A percentile compares a stretch with the other conserved stretches of the same genome.
Conservation (phyloP, 371 early-diverging fungal species). For the Mortierella sp. region DNA sequence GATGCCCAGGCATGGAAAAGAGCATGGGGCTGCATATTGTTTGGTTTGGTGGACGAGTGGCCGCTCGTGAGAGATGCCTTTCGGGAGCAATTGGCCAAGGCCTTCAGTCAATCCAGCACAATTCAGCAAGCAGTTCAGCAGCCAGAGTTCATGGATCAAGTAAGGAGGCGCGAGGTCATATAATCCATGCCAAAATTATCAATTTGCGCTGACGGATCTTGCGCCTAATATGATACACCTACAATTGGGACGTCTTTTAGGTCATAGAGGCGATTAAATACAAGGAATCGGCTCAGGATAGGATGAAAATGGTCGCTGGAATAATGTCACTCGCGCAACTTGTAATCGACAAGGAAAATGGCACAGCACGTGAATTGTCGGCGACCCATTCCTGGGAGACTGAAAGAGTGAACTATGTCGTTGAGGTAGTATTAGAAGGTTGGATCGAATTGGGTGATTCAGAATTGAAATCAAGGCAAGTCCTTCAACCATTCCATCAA, state of each 20-base stretch:
- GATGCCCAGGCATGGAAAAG: background rate
- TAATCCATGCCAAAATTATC: background rate
- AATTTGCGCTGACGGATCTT: background rate
- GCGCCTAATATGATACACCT: background rate
- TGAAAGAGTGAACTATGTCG: constrained; percentile 1
- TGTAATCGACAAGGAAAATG: background rate
- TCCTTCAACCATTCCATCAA: background rate
- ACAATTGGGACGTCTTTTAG: background rate
- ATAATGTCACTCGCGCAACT: constrained; percentile 4
- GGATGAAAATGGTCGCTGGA: background rate
- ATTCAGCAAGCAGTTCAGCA: background rate
- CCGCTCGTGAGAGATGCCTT: constrained; percentile 46
- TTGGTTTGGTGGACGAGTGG: constrained; percentile 36
- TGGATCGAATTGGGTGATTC: background rate
- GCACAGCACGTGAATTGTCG: background rate
- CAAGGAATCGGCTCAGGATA: background rate
- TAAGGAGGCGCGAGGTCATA: background rate
- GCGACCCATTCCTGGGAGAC: constrained; percentile 10
- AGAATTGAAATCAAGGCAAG: constrained; percentile 15
- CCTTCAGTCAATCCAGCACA: background rate
- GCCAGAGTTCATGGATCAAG: constrained; percentile 21
- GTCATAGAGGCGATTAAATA: background rate
- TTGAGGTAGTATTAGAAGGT: constrained; percentile 7
- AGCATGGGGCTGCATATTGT: constrained; percentile 26
- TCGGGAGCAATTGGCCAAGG: constrained; percentile 30